Evolutionary conservation across 139 green algal genomes (phyloP), one percentile per base, ranked within the genome.

Genomic region (Chlamydomonas incerta): DNA sequence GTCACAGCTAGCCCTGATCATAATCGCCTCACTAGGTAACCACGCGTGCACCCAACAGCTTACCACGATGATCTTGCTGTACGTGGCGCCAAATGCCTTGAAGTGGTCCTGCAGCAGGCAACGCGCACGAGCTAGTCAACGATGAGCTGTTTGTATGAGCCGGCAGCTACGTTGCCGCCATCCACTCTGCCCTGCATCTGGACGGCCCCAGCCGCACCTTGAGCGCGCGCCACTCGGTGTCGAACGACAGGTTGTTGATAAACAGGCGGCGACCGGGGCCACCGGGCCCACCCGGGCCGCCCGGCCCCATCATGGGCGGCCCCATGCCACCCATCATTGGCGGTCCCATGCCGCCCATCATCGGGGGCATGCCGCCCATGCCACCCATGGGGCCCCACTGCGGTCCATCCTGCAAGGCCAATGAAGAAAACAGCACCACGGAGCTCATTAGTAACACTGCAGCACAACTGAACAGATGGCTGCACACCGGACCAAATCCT

Each of bases 211-310:
- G n/a, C n/a, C 24, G 24, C 60, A 83, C 77, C 80, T 85, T 85
- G 21, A 85, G 80, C 18, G 80, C 66, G 37, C 67, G 65, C 80
- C 80, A 85, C 29, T 76, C 67, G 31, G 80, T 85, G 9, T 93
- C 80, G 60, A 87, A 95, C 57, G 75, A 70, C 31, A 98, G 84
- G 91, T 97, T 96, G 68, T 88, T 88, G 21, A 97, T 91, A 72
- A 91, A 96, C 14, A 97, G 91, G 23, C 92, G 86, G 33, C 85
- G 74, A 2, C 91, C 91, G 14, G 84, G 76, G 46, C 79, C 72
- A 1, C 31, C 50, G 34, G 87, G 73, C 5, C 60, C 60, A 37
- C 68, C 80, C 8, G 66, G 50, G 9, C 72, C 72, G 14, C 66
- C 68, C 47, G 63, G 50, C 15, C 62, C 60, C 26, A 62, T 71